phyloP scores from a whole-genome alignment of 495 filamentous ascomycete species.

The Recurvomyces mirabilis region DNA sequence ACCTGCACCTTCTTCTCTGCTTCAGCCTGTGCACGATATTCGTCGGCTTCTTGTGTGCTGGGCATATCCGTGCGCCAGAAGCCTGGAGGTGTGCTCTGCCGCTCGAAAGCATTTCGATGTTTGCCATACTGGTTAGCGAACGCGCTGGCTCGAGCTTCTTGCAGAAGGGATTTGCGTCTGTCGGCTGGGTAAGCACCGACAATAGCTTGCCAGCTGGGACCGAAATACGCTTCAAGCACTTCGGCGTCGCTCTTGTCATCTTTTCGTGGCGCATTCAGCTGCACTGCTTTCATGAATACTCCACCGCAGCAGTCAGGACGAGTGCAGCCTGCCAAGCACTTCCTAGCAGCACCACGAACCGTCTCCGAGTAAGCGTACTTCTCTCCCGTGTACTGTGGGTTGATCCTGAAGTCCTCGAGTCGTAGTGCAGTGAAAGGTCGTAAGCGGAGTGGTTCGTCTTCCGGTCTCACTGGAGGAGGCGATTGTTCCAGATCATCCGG shows the following conservation, averaged over 20 bases:
- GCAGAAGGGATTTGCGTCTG: slow-evolving; percentile 46
- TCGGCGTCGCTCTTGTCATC: slow-evolving; percentile 37
- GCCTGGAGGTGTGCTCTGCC: slow-evolving; percentile 62
- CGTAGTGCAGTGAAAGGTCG: slow-evolving; percentile 19
- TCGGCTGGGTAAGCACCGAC: slow-evolving; percentile 21
- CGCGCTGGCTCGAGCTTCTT: slow-evolving; percentile 54
- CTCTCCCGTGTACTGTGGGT: slow-evolving; percentile 63
- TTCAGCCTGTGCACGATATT: slow-evolving; percentile 50
- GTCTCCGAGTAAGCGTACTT: slow-evolving; percentile 65
- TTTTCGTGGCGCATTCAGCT: slow-evolving; percentile 28
- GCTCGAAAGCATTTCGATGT: slow-evolving; percentile 64
- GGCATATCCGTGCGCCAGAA: slow-evolving; percentile 89
- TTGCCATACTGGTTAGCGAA: slow-evolving; percentile 62
- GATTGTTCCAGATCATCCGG: slow-evolving; percentile 7
- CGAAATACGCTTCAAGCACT: slow-evolving; percentile 58
- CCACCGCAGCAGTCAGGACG: slow-evolving; percentile 66
- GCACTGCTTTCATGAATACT: slow-evolving; percentile 54
- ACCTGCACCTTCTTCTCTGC: slow-evolving; percentile 50
- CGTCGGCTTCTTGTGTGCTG: slow-evolving; percentile 61
- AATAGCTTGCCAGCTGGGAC: slow-evolving; percentile 34
- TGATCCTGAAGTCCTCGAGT: slow-evolving; percentile 68
- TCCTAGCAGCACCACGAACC: slow-evolving; percentile 63
- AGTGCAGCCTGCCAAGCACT: slow-evolving; percentile 67
- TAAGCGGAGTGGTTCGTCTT: slow-evolving; percentile 20
- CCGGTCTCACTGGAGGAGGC: slow-evolving; percentile 4